phyloP scores from a whole-genome alignment of 1,284 basidiomycete genomes.

The Melampsora americana region DNA sequence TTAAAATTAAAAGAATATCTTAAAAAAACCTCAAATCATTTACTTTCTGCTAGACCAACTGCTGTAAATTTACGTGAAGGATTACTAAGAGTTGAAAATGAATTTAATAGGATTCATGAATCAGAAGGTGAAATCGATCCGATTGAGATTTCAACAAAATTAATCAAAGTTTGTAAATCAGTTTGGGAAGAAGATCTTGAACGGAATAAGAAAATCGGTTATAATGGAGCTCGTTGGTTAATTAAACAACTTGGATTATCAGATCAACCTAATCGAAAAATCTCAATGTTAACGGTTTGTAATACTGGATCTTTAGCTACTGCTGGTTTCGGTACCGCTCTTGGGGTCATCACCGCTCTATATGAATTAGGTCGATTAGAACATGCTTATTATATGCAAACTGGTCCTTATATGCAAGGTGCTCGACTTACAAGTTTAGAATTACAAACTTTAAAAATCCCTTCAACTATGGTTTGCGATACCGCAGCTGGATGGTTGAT shows the following conservation, averaged over 20 bases:
- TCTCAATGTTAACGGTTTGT: slow-evolving; percentile 88
- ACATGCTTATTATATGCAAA: slow-evolving; percentile 83
- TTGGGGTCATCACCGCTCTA: slow-evolving; percentile 85
- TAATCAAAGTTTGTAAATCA: slow-evolving; percentile 61
- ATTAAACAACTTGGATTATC: slow-evolving; percentile 60
- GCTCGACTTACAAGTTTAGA: slow-evolving; percentile 77
- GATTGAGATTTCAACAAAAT: slow-evolving; percentile 47
- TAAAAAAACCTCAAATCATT: slow-evolving; percentile 46
- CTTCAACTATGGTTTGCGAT: slow-evolving; percentile 76
- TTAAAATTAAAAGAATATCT: slow-evolving; percentile 1
- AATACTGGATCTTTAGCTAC: slow-evolving; percentile 90
- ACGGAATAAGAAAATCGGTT: slow-evolving; percentile 75
- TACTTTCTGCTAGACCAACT: slow-evolving; percentile 82
- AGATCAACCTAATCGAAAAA: slow-evolving; percentile 56
- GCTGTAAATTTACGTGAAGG: slow-evolving; percentile 87
- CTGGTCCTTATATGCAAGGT: slow-evolving; percentile 87
- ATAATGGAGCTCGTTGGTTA: slow-evolving; percentile 79
- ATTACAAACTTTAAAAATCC: slow-evolving; percentile 72
- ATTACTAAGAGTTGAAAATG: slow-evolving; percentile 63
- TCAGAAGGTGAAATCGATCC: slow-evolving; percentile 39
- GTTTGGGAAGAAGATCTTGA: slow-evolving; percentile 80
- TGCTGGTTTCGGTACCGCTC: slow-evolving; percentile 85
- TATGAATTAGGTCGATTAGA: slow-evolving; percentile 71
- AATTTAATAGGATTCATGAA: slow-evolving; percentile 8
- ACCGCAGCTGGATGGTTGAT: slow-evolving; percentile 32